Conservation (phyloP, 2,329 filamentous ascomycete genomes). For the Exutisphaerella laricina region DNA sequence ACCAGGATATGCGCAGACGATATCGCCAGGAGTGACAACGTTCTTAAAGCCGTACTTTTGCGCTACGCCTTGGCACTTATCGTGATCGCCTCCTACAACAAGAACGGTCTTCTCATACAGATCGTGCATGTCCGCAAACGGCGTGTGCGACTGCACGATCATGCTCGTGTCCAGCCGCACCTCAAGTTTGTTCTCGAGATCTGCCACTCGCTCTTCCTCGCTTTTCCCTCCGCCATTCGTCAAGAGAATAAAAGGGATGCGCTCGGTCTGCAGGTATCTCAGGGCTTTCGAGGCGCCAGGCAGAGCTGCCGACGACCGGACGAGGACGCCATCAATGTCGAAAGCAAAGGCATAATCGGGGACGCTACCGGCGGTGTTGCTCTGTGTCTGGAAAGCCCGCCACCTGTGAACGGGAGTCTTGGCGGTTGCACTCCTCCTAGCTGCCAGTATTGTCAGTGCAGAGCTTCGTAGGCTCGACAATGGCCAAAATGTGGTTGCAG, state of each 20-base stretch:
- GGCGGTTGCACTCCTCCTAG: neutral
- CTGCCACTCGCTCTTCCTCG: conserved; percentile 66
- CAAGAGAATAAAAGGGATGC: conserved; percentile 86
- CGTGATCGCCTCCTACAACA: conserved; percentile 44
- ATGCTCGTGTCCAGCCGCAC: conserved; percentile 60
- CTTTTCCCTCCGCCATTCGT: conserved; percentile 91
- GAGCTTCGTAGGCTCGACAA: neutral
- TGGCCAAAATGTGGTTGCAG: conserved; percentile 1
- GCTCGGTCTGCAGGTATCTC: conserved; percentile 62
- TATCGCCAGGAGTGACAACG: conserved; percentile 80
- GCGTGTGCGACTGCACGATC: conserved; percentile 88
- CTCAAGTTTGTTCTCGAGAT: conserved; percentile 61
- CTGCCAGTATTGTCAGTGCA: neutral
- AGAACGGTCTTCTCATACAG: conserved; percentile 50
- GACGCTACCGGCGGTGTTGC: neutral
- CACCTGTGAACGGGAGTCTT: conserved; percentile 5
- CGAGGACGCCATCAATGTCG: conserved; percentile 84
- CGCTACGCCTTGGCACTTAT: conserved; percentile 65
- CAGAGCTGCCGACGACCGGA: conserved; percentile 73
- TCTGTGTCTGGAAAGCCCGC: neutral
- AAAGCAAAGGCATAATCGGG: conserved; percentile 11
- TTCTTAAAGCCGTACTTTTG: conserved; percentile 51
- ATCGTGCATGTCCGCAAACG: conserved; percentile 66
- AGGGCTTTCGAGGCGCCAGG: conserved; percentile 72
- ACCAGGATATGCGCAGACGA: conserved; percentile 65